Conservation (phyloP, 176 grass and related monocot genomes). For the Canna indica region DNA sequence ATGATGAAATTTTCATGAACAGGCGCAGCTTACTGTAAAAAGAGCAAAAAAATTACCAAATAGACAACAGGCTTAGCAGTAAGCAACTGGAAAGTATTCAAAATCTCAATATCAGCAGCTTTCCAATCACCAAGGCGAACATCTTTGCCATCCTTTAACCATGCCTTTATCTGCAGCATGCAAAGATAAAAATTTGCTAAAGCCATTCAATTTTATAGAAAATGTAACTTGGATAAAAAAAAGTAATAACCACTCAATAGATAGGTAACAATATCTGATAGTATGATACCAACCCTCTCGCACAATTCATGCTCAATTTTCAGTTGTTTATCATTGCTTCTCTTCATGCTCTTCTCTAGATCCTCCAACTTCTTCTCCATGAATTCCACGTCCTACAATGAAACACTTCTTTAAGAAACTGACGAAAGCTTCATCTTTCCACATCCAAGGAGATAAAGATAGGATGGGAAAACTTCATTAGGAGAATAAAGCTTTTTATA, state of each 20-base stretch:
- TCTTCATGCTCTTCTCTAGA: constrained; percentile 92
- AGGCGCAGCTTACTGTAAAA: background rate
- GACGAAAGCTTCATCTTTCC: too few relatives aligned
- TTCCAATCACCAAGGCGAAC: constrained; percentile 88
- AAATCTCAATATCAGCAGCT: constrained; percentile 83
- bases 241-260: background rate
- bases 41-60: constrained; percentile 41
- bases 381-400: constrained; percentile 77
- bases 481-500: too few relatives aligned
- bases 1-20: too few relatives aligned
- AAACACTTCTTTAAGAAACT: constrained; percentile 2
- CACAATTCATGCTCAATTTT: constrained; percentile 90
- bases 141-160: constrained; percentile 71
- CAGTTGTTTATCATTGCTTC: constrained; percentile 98
- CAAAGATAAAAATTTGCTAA: constrained; percentile 17
- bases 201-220: too few relatives aligned
- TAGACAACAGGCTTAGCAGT: constrained; percentile 90
- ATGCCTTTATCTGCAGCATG: constrained; percentile 40
- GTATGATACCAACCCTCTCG: constrained; percentile 37
- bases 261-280: background rate
- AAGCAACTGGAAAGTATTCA: constrained; percentile 92
- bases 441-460: too few relatives aligned
- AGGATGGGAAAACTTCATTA: too few relatives aligned
- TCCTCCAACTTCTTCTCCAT: constrained; percentile 67
- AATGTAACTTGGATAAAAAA: too few relatives aligned